Conservation (phyloP, 495 filamentous ascomycete species). For the Penicillium verhagenii region DNA sequence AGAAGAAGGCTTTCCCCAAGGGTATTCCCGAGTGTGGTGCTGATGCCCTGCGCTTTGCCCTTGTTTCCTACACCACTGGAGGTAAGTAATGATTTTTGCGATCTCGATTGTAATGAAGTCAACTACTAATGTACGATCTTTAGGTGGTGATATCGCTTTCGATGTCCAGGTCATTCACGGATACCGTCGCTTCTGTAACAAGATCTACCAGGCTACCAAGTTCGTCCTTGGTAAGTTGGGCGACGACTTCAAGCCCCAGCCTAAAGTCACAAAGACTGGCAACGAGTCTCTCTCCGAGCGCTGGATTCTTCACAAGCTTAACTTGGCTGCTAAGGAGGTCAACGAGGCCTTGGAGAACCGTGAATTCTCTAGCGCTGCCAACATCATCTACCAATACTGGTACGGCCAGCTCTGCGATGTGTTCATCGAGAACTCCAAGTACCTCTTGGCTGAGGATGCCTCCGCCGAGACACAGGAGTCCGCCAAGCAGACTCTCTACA, state of each 20-base stretch:
- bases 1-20: constrained; percentile 73
- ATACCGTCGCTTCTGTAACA: constrained; percentile 86
- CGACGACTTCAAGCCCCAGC: constrained; percentile 65
- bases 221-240: constrained; percentile 77
- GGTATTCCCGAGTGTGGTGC: constrained; percentile 87
- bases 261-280: constrained; percentile 55
- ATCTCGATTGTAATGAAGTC: constrained; percentile 17
- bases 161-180: constrained; percentile 81
- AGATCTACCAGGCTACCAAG: constrained; percentile 89
- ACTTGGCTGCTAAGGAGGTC: constrained; percentile 67
- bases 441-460: constrained; percentile 61
- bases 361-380: constrained; percentile 67
- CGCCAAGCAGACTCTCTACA: constrained; percentile 65
- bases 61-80: constrained; percentile 82
- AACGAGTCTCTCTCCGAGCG: constrained; percentile 72
- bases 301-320: constrained; percentile 85
- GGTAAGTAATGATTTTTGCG: constrained; percentile 40
- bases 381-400: constrained; percentile 66
- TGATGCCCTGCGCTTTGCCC: constrained; percentile 79
- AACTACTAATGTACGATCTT: constrained; percentile 15
- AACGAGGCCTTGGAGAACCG: constrained; percentile 67
- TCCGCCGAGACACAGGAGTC: constrained; percentile 55
- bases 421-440: constrained; percentile 77
- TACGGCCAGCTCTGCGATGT: constrained; percentile 66
- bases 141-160: constrained; percentile 74